A percentile compares a stretch with the other conserved stretches of the same genome.
These are phyloP conservation scores for Colletotrichum cereale DNA, from an alignment of 2,329 filamentous ascomycete genomes.

Conservation along the genomic window DNA sequence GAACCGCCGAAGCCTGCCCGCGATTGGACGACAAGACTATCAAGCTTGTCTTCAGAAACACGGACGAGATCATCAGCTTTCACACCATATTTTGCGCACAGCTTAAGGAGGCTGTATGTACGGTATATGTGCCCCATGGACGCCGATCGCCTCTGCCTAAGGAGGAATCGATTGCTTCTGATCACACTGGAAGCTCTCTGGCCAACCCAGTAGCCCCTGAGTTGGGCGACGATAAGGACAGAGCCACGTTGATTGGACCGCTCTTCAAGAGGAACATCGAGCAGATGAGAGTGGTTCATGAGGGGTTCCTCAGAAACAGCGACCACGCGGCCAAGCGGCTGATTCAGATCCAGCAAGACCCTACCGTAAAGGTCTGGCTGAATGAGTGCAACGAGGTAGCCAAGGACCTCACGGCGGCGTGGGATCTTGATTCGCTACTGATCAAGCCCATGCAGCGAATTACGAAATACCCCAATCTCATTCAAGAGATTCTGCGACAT, in stretches of 20 bases:
- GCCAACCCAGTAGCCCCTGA: conserved; percentile 55
- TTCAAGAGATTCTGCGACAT: conserved; percentile 82
- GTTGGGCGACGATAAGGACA: conserved; percentile 65
- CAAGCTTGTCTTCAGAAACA: conserved; percentile 92
- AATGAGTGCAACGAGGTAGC: conserved; percentile 93
- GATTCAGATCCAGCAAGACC: conserved; percentile 72
- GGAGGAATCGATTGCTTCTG: conserved; percentile 57
- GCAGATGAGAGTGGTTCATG: conserved; percentile 71
- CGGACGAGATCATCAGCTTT: conserved; percentile 89
- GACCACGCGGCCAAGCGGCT: conserved; percentile 72
- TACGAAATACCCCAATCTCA: conserved; percentile 90
- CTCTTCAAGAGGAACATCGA: conserved; percentile 69
- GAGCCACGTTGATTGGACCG: conserved; percentile 64
- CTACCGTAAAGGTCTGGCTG: conserved; percentile 84
- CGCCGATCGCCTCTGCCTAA: conserved; percentile 57
- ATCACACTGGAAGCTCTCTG: conserved; percentile 47
- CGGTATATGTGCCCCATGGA: conserved; percentile 78
- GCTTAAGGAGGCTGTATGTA: conserved; percentile 83
- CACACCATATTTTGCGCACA: conserved; percentile 83
- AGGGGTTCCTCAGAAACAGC: conserved; percentile 73
- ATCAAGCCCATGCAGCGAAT: conserved; percentile 97
- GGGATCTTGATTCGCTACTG: conserved; percentile 95
- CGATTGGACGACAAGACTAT: conserved; percentile 86
- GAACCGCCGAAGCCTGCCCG: conserved; percentile 85
- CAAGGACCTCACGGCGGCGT: conserved; percentile 91